Evolutionary conservation across 306 rosid species (phyloP).

Genomic region (Cucurbita maxima): DNA sequence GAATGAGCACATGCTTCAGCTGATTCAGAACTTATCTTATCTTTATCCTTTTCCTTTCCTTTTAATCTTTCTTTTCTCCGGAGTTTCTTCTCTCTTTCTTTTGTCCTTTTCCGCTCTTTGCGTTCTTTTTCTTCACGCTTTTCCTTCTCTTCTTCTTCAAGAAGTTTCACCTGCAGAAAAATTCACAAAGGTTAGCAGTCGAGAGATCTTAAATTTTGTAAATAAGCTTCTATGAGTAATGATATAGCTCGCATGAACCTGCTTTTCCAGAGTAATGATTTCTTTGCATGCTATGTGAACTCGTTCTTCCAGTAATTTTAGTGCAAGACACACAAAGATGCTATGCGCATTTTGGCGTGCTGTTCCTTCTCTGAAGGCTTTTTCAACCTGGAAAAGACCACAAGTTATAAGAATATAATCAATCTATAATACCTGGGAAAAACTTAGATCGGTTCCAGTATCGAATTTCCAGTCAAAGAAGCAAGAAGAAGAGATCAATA

Average conservation of each 20-base stretch:
- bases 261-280: slow-evolving; percentile 86
- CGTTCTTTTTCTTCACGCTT: slow-evolving; percentile 98
- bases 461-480: not conserved
- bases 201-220: not conserved
- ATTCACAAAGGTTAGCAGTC: slow-evolving; percentile 13
- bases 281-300: slow-evolving; percentile 98
- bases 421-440: not conserved
- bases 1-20: slow-evolving; percentile 23
- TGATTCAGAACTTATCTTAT: slow-evolving; percentile 33
- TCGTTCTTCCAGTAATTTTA: slow-evolving; percentile 88
- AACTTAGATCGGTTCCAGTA: not conserved
- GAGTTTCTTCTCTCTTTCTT: slow-evolving; percentile 87
- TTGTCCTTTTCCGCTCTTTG: slow-evolving; percentile 78
- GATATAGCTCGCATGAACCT: slow-evolving; percentile 43
- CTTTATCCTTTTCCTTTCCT: slow-evolving; percentile 83
- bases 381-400: slow-evolving; percentile 61
- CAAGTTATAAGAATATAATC: not conserved
- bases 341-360: slow-evolving; percentile 99
- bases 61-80: slow-evolving; percentile 90
- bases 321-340: slow-evolving; percentile 89
- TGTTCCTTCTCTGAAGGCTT: slow-evolving; percentile 98
- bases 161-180: slow-evolving; percentile 74
- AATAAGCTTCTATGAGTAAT: slow-evolving; percentile 1
- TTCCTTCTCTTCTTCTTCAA: slow-evolving; percentile 99
- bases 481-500: not conserved